These are phyloP conservation scores for Penicillium turbatum DNA, from an alignment of 495 filamentous ascomycete species.

Conservation along the genomic window DNA sequence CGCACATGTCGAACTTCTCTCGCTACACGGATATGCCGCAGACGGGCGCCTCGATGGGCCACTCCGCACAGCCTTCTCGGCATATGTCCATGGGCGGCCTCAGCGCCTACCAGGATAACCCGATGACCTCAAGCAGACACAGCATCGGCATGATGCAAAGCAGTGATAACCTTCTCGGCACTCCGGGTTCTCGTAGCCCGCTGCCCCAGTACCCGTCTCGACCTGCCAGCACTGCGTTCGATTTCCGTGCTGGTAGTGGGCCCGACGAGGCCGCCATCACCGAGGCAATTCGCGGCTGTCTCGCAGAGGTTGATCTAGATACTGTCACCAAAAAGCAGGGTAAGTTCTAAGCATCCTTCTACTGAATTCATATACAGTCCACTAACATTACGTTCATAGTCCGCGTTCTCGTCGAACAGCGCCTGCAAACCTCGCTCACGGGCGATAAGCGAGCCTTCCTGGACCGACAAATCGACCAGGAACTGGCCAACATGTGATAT, in stretches of 20 bases:
- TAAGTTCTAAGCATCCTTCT: slow-evolving; percentile 26
- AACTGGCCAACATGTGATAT: slow-evolving; percentile 85
- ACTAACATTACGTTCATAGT: slow-evolving; percentile 43
- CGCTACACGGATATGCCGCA: slow-evolving; percentile 50
- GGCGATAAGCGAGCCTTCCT: slow-evolving; percentile 81
- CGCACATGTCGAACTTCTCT: slow-evolving; percentile 52
- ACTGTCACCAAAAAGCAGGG: slow-evolving; percentile 96
- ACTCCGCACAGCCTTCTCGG: slow-evolving; percentile 39
- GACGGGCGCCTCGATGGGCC: slow-evolving; percentile 25
- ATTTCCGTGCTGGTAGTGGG: slow-evolving; percentile 66
- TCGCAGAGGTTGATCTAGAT: slow-evolving; percentile 90
- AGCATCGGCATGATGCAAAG: slow-evolving; percentile 51
- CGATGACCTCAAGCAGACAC: slow-evolving; percentile 41
- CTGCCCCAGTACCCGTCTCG: slow-evolving; percentile 47
- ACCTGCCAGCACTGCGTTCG: slow-evolving; percentile 59
- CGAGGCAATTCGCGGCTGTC: slow-evolving; percentile 74
- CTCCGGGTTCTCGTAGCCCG: slow-evolving; percentile 51
- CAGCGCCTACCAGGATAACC: slow-evolving; percentile 52
- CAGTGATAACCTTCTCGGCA: slow-evolving; percentile 57
- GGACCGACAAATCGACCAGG: slow-evolving; percentile 86
- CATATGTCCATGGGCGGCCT: slow-evolving; percentile 61
- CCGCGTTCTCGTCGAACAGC: slow-evolving; percentile 83
- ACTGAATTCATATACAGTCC: slow-evolving; percentile 1
- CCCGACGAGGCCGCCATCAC: slow-evolving; percentile 70
- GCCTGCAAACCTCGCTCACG: slow-evolving; percentile 77